Evolutionary conservation across 768 basidiomycete species (phyloP), one percentile per base, ranked within the genome.

Genomic region (Trametes cubensis): DNA sequence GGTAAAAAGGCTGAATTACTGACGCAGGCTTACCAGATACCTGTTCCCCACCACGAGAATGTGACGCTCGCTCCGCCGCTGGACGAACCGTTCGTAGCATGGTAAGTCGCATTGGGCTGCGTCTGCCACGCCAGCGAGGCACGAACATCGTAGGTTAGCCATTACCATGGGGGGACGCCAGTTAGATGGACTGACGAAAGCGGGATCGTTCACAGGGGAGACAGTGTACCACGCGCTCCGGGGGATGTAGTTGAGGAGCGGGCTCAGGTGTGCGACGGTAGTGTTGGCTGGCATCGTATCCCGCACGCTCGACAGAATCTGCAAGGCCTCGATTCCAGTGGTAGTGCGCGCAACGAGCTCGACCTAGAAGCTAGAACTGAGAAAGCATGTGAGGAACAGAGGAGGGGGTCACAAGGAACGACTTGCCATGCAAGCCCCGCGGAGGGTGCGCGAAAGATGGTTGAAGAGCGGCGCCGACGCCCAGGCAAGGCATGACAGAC

Each of bases 241-340:
- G 1, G 69, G 69, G n/a, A 68, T 61, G 47, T 70, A 70, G 15
- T 62, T 44, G 8, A 70, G 55, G 56, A 62, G 55, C 4, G 69
- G 69, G 55, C 69, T 70, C 40, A 60, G 46, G 47, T 70, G 60
- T 45, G 65, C 61, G 46, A 68, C 65, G 28, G 65, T 68, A 44
- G 56, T 65, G 57, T 70, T 70, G 28, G 34, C 28, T 45, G 56
- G 54, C 62, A 64, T 65, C 34, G 25, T 45, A 46, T 11, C 58
- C n/a, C 38, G 25, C 40, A 44, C 42, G 17, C n/a, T 34, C 34
- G 34, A 34, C 10, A 34, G 6, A 2, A 10, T 34, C 34, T 11
- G n/a, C n/a, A n/a, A n/a, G n/a, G n/a, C n/a, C 34, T 34, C 34
- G 34, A 34, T 34, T 10, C 11, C 6, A 34, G 34, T 34, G 10